phyloP scores from a whole-genome alignment of 73 alveolate species.

The Paramecium tetraurelia region DNA sequence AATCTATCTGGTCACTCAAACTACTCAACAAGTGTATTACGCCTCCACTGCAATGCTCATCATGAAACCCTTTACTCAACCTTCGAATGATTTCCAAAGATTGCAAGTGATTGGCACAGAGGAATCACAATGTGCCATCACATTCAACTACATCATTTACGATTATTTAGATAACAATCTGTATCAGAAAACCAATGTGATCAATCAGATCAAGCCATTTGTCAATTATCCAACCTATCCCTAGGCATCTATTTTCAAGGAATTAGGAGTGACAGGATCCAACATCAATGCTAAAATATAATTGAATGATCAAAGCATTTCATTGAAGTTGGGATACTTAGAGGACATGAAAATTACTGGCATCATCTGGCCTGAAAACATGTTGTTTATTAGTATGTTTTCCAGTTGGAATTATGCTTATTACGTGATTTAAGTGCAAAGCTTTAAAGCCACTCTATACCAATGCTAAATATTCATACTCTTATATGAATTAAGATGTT shows the following conservation, averaged over 20 bases:
- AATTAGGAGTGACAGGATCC: background rate
- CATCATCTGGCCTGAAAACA: background rate
- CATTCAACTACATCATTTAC: background rate
- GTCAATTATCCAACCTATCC: background rate
- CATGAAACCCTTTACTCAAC: background rate
- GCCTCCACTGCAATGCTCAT: background rate
- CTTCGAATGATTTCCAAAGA: background rate
- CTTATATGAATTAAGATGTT: background rate
- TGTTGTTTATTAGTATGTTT: background rate
- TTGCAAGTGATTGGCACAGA: background rate
- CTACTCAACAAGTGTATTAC: background rate
- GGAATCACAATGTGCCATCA: background rate
- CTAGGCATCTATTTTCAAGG: background rate
- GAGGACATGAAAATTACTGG: background rate
- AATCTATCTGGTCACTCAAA: background rate
- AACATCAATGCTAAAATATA: background rate
- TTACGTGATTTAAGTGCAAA: background rate
- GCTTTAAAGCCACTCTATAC: background rate
- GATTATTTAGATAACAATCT: background rate
- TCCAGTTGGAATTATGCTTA: background rate
- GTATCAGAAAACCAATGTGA: background rate
- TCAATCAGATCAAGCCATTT: background rate
- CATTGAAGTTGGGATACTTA: background rate
- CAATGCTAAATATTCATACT: background rate
- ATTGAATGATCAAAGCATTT: background rate